A percentile compares a stretch with the other conserved stretches of the same genome.
These are phyloP conservation scores for Vitis rotundifolia DNA, from an alignment of 164 flowering plant species.

Conservation along the genomic window DNA sequence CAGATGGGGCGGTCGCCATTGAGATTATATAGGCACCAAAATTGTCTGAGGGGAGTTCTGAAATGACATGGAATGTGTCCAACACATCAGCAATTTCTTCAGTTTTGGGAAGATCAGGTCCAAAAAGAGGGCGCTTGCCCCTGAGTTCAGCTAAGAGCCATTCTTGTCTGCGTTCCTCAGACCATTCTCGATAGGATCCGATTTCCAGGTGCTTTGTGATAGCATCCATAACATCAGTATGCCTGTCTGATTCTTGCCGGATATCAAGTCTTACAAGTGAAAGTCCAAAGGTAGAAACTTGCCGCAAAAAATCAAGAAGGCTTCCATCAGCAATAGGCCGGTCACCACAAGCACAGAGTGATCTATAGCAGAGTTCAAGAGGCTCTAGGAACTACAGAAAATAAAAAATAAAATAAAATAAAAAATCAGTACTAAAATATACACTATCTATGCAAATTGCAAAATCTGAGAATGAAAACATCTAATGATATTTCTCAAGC, in stretches of 20 bases:
- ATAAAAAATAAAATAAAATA: not conserved
- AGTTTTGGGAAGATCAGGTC: conserved; percentile 62
- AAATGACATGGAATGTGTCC: conserved; percentile 51
- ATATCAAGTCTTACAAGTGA: conserved; percentile 91
- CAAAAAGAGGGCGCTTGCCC: conserved; percentile 61
- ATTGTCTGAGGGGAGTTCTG: conserved; percentile 57
- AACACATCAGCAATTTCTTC: conserved; percentile 61
- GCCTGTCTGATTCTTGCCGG: conserved; percentile 94
- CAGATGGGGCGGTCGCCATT: conserved; percentile 75
- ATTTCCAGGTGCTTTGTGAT: conserved; percentile 79
- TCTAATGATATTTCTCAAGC: too few species aligned
- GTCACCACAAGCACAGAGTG: conserved; percentile 88
- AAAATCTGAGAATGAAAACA: too few species aligned
- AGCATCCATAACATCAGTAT: conserved; percentile 92
- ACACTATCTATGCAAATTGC: too few species aligned
- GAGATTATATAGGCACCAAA: conserved; percentile 88
- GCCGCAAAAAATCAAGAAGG: conserved; percentile 93
- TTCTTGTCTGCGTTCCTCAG: conserved; percentile 58
- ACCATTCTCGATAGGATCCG: conserved; percentile 50
- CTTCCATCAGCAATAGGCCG: conserved; percentile 92
- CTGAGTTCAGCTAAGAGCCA: conserved; percentile 56
- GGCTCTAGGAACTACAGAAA: conserved; percentile 67
- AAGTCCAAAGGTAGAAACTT: conserved; percentile 94
- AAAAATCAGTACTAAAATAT: not conserved
- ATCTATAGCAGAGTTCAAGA: conserved; percentile 89